A percentile compares a stretch with the other conserved stretches of the same genome.
These are phyloP conservation scores for Mycosphaerella sp. DNA, from an alignment of 2,329 filamentous ascomycete genomes.

Conservation along the genomic window DNA sequence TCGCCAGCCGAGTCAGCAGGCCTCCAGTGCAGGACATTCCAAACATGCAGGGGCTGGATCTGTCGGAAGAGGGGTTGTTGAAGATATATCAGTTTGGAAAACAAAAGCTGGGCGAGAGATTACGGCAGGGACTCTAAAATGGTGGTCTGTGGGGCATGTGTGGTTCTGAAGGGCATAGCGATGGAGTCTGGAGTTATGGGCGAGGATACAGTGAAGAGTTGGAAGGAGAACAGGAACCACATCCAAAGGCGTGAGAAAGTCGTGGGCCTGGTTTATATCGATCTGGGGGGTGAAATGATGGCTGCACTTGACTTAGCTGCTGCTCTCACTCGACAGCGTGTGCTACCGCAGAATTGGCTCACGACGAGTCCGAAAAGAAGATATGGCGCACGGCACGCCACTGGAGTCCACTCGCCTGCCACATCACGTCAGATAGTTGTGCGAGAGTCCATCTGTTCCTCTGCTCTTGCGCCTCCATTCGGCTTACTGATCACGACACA, in stretches of 20 bases:
- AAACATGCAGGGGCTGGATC: slow-evolving; percentile 86
- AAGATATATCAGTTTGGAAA: slow-evolving; percentile 93
- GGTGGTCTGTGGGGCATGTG: background rate
- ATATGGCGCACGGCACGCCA: too few relatives aligned
- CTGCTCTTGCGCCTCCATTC: too few relatives aligned
- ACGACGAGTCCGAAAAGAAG: too few relatives aligned
- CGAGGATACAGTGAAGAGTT: background rate
- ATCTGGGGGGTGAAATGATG: background rate
- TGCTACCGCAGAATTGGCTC: too few relatives aligned
- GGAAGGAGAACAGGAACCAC: background rate
- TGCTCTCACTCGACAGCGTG: background rate
- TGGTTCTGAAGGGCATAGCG: slow-evolving; percentile 9
- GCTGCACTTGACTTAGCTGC: background rate
- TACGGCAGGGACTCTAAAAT: slow-evolving; percentile 68
- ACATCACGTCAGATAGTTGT: too few relatives aligned
- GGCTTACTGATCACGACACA: too few relatives aligned
- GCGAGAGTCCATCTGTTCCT: too few relatives aligned
- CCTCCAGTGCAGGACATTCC: slow-evolving; percentile 82
- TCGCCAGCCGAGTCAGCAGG: slow-evolving; percentile 85
- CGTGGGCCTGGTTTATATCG: background rate
- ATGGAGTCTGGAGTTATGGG: slow-evolving; percentile 13
- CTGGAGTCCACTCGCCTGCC: too few relatives aligned
- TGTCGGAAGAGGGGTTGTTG: slow-evolving; percentile 90
- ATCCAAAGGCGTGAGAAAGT: background rate
- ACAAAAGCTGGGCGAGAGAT: slow-evolving; percentile 80